Base-by-base conservation (phyloP, 1,284 basidiomycete species). In the Chondrostereum purpureum region DNA sequence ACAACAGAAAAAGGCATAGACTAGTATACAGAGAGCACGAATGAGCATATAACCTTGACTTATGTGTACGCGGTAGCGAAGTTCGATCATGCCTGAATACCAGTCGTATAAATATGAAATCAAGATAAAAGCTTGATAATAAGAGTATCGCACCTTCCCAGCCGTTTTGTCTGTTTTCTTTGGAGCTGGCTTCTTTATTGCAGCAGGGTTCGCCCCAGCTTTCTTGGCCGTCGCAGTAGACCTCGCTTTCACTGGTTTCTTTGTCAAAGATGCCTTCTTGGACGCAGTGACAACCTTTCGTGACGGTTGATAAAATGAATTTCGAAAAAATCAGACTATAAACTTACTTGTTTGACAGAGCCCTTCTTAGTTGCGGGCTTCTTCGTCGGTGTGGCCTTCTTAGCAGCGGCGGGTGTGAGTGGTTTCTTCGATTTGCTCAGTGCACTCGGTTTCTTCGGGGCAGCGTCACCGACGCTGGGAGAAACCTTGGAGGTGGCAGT, bases 301-400 rank as follows among this genome's bases (percentile, higher is more conserved):
- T 24, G 14, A 27, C 19, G 11, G 33, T 43, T 17, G 13, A 22
- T 8, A n/a, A n/a, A n/a, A n/a, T n/a, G n/a, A n/a, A n/a, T n/a
- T 8, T 12, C 22, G 20, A 17, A n/a, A 46, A 8, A n/a, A n/a
- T n/a, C 19, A 31, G 11, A 2, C 34, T 10, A 13, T 10, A 34
- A 23, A 43, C 43, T 27, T 50, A 68, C 68, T 60, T 65, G 68
- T 59, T 70, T 72, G 13, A 58, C 58, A 19, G 58, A 46, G n/a
- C 59, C 59, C 46, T 63, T 68, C 57, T 62, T 67, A 14, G 63
- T 55, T 12, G 55, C 50, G 12, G 54, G 19, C 43, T 64, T 64
- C 60, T 66, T 70, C 34, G 53, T 48, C 4, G 45, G 19, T 10
- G 63, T 56, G 14, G 55, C 50, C 41, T 35, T 43, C 18, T 10